Evolutionary conservation across 2,329 filamentous ascomycete species (phyloP), one percentile per base, ranked within the genome.

Genomic region (Domatiomyces globalis): DNA sequence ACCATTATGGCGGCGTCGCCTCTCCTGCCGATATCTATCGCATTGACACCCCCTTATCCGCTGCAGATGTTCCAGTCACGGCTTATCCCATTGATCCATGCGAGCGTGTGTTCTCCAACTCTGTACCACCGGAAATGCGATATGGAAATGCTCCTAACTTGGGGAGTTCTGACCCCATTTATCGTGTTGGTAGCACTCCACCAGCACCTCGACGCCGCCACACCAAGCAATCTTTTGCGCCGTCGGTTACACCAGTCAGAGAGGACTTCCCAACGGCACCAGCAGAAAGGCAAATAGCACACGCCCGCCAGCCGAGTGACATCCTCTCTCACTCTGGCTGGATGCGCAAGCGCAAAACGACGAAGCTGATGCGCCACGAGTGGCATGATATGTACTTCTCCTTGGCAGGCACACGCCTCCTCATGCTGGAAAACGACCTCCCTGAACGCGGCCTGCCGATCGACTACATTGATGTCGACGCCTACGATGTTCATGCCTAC

Each of bases 301-400:
- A 25, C 20, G 5, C 9, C 7, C 45, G 25, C 45, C 17, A 18
- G 9, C 20, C 20, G 17, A 47, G 20, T 15, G 45, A 47, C 27
- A 33, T 47, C 20, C 45, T 47, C 45, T 29, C 22, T 33, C 86
- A 89, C 67, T 79, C 85, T 48, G 92, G 92, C 1, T 88, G 83
- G 68, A 94, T 98, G 81, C 89, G 87, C 75, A 95, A 94, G 75
- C 86, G 90, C 64, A 87, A 87, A 71, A 94, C 84, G 33, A 94
- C 85, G 48, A 82, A 81, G 63, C 81, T 95, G 73, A 78, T 95
- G 54, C 85, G 87, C 44, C 86, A 94, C 67, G 89, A 95, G 71
- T 95, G 89, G 89, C 81, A 88, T 63, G 86, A 94, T 65, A 84
- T 87, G 60, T 92, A 90, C 71, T 94, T 92, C 66, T 87, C 86